Evolutionary conservation across 768 basidiomycete species (phyloP).

Genomic region (Leucogyrophana mollusca): DNA sequence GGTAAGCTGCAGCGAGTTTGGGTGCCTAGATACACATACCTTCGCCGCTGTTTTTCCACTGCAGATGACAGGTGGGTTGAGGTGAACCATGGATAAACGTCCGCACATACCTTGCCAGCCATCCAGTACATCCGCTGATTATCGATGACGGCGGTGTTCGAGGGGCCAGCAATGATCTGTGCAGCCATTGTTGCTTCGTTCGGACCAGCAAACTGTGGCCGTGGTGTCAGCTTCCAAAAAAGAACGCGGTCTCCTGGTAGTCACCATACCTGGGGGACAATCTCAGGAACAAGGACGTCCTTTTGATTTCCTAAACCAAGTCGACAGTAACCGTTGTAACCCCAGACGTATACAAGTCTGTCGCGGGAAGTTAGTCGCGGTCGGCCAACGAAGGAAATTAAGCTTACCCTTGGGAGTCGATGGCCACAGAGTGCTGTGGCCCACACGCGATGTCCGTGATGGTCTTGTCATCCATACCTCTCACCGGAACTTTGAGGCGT

Average conservation of each 20-base stretch:
- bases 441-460: constrained; percentile 85
- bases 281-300: constrained; percentile 75
- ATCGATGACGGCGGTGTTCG: constrained; percentile 83
- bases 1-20: constrained; percentile 1
- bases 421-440: constrained; percentile 81
- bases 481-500: constrained; percentile 57
- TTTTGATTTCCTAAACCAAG: constrained; percentile 86
- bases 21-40: constrained; percentile 40
- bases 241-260: neutral
- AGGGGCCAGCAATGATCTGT: constrained; percentile 73
- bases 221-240: neutral
- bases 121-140: constrained; percentile 85
- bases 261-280: constrained; percentile 69
- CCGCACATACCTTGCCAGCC: constrained; percentile 74
- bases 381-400: constrained; percentile 6
- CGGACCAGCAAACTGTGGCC: constrained; percentile 68
- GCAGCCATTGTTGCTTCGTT: constrained; percentile 61
- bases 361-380: constrained; percentile 1
- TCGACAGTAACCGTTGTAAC: constrained; percentile 89
- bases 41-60: constrained; percentile 97
- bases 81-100: constrained; percentile 5
- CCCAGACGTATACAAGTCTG: constrained; percentile 83
- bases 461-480: constrained; percentile 71
- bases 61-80: constrained; percentile 19
- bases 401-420: constrained; percentile 72